phyloP scores from a whole-genome alignment of 768 basidiomycete genomes.

The Calocera viscosa region DNA sequence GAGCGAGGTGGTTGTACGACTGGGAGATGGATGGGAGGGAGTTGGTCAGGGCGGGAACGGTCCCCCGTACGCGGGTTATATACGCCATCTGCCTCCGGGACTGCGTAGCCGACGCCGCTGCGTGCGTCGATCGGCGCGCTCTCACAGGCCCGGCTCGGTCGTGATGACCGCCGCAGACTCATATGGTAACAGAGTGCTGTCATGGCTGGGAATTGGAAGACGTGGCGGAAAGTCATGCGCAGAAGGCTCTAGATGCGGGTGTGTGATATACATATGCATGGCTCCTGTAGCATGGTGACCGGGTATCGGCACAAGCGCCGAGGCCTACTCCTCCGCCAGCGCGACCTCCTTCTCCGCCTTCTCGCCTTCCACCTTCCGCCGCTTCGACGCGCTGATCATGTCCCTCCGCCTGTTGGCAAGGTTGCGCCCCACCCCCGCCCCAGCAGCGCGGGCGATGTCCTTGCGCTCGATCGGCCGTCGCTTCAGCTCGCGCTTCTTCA shows the following conservation, averaged over 20 bases:
- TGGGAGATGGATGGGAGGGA: not conserved
- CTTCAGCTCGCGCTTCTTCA: slow-evolving; percentile 75
- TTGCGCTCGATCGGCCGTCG: slow-evolving; percentile 48
- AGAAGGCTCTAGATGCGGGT: not conserved
- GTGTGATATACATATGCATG: not conserved
- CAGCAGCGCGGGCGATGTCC: slow-evolving; percentile 58
- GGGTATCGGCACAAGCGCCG: not conserved
- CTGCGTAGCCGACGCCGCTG: not conserved
- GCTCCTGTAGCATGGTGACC: not conserved
- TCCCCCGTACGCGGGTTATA: not conserved
- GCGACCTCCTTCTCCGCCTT: slow-evolving; percentile 15
- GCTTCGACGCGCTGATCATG: slow-evolving; percentile 64
- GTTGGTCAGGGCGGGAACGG: not conserved
- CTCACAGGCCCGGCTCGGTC: too few relatives aligned
- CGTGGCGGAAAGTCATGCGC: too few relatives aligned
- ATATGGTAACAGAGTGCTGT: too few relatives aligned
- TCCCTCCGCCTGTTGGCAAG: slow-evolving; percentile 70
- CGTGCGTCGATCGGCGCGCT: not conserved
- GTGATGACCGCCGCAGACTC: too few relatives aligned
- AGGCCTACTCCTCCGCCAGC: not conserved
- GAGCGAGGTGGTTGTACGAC: not conserved
- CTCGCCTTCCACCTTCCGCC: slow-evolving; percentile 39
- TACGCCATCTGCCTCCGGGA: slow-evolving; percentile 4
- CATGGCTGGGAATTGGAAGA: too few relatives aligned
- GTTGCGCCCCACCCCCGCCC: slow-evolving; percentile 51